phyloP scores from a whole-genome alignment of 1,284 basidiomycete genomes.

The Ceratobasidium theobromae region DNA sequence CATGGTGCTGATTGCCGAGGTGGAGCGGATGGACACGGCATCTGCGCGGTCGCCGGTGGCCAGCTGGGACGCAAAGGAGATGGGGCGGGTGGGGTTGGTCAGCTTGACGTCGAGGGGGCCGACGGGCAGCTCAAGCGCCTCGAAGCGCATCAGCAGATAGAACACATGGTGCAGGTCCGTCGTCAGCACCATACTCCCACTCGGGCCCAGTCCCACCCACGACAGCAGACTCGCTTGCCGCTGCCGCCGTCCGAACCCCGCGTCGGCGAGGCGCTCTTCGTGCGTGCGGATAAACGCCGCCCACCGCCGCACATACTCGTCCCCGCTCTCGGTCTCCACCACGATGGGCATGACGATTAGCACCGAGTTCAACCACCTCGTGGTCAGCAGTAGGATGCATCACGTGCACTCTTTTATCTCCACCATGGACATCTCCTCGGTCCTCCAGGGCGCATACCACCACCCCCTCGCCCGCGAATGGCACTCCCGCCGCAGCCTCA shows the following conservation, averaged over 20 bases:
- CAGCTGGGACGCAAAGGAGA: slow-evolving; percentile 68
- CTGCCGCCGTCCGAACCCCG: slow-evolving; percentile 52
- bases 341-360: slow-evolving; percentile 15
- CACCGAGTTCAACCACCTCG: too few relatives aligned
- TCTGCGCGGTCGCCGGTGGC: slow-evolving; percentile 64
- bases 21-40: slow-evolving; percentile 71
- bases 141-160: slow-evolving; percentile 84
- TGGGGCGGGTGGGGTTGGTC: slow-evolving; percentile 67
- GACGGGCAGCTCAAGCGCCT: slow-evolving; percentile 70
- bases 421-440: too few relatives aligned
- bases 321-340: slow-evolving; percentile 65
- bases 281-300: slow-evolving; percentile 69
- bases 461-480: slow-evolving; percentile 85
- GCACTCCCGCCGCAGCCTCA: slow-evolving; percentile 74
- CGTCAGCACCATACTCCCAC: slow-evolving; percentile 60
- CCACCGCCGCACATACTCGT: slow-evolving; percentile 69
- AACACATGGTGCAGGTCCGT: slow-evolving; percentile 83
- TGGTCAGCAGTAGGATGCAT: too few relatives aligned
- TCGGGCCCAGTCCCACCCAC: slow-evolving; percentile 58
- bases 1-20: slow-evolving; percentile 76
- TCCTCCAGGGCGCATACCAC: slow-evolving; percentile 90
- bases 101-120: slow-evolving; percentile 81
- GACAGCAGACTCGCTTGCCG: slow-evolving; percentile 55
- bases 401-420: too few relatives aligned
- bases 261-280: slow-evolving; percentile 68